A percentile compares a stretch with the other conserved stretches of the same genome.
Evolutionary conservation across 768 basidiomycete species (phyloP).

Genomic region (Pleurotus giganteus): DNA sequence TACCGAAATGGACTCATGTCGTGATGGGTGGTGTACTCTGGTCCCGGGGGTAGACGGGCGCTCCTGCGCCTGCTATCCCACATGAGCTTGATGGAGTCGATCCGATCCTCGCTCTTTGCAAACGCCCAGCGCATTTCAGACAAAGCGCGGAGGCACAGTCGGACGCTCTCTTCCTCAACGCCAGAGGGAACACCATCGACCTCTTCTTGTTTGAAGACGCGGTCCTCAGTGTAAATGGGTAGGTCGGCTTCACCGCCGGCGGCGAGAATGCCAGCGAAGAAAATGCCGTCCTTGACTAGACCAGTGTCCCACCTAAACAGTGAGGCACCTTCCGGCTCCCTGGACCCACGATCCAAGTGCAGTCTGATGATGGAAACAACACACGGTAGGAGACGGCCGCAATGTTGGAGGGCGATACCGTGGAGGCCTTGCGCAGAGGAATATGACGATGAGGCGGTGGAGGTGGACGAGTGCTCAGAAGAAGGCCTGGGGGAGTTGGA

Average conservation of each 20-base stretch:
- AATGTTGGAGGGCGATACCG: constrained; percentile 47
- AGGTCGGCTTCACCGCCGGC: constrained; percentile 57
- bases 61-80: constrained; percentile 45
- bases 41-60: constrained; percentile 11
- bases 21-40: constrained; percentile 2
- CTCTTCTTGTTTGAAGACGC: constrained; percentile 31
- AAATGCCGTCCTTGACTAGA: constrained; percentile 85
- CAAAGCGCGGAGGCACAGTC: constrained; percentile 71
- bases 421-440: constrained; percentile 46
- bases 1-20: constrained; percentile 3
- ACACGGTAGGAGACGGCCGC: constrained; percentile 46
- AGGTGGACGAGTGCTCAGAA: constrained; percentile 37
- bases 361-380: constrained; percentile 51
- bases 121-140: constrained; percentile 80
- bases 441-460: constrained; percentile 43
- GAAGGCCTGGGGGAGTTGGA: constrained; percentile 46
- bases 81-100: constrained; percentile 55
- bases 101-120: constrained; percentile 71
- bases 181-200: constrained; percentile 21
- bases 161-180: constrained; percentile 43
- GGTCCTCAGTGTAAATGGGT: constrained; percentile 30
- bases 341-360: constrained; percentile 38
- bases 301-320: constrained; percentile 87
- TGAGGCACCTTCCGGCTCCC: constrained; percentile 28
- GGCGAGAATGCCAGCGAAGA: constrained; percentile 78